Percentiles rank a stretch among this genome's conserved stretches.
These are phyloP conservation scores for Lasiodiplodia theobromae DNA, from an alignment of 2,329 filamentous ascomycete genomes.

Conservation along the genomic window DNA sequence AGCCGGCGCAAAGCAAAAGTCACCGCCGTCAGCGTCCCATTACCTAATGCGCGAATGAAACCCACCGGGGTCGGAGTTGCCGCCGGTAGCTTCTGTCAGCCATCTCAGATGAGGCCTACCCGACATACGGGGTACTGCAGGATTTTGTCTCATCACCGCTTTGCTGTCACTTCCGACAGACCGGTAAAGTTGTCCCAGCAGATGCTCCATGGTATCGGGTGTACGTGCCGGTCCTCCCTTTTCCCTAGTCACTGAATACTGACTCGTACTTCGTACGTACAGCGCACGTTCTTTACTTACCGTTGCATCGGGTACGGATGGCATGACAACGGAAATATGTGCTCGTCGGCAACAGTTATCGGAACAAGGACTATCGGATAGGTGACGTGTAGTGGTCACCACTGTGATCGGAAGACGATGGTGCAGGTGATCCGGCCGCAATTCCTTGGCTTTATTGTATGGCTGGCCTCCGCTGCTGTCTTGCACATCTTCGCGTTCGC, in stretches of 20 bases:
- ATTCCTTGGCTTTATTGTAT: not conserved
- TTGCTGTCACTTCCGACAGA: not conserved
- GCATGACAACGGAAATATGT: not conserved
- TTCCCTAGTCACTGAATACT: not conserved
- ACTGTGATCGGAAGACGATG: not conserved
- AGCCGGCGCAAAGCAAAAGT: too few species aligned
- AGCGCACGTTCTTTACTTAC: not conserved
- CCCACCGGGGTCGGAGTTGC: too few species aligned
- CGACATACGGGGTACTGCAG: not conserved
- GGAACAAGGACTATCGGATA: not conserved
- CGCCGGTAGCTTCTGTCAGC: too few species aligned
- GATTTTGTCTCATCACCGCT: not conserved
- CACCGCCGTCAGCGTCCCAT: not conserved
- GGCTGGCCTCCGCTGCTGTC: not conserved
- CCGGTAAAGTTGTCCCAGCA: not conserved
- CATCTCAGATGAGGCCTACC: not conserved
- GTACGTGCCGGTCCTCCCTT: not conserved
- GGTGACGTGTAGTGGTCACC: too few species aligned
- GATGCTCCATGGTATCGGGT: not conserved
- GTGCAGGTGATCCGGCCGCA: not conserved
- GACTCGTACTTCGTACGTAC: not conserved
- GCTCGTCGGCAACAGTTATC: not conserved
- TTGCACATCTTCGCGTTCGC: not conserved
- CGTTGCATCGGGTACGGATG: not conserved
- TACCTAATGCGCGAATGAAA: not conserved